phyloP scores from a whole-genome alignment of 352 stramenopile species.

The Globisporangium megalacanthum region DNA sequence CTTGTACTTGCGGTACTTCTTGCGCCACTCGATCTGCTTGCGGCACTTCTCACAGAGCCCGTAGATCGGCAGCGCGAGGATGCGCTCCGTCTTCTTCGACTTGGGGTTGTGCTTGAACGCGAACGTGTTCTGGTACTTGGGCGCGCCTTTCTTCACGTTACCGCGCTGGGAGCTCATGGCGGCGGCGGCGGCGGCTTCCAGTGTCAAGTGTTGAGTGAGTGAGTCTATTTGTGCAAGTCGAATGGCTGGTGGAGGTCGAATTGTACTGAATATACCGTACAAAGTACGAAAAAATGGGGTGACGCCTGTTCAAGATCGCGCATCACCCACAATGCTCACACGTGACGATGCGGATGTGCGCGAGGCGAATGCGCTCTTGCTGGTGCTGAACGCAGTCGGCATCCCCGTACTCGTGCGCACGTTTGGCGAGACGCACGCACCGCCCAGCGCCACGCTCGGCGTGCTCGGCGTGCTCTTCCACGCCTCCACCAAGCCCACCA shows the following conservation, averaged over 20 bases:
- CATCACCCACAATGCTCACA: conserved; percentile 4
- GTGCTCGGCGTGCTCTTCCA: conserved; percentile 48
- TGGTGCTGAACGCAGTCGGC: conserved; percentile 41
- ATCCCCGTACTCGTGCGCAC: conserved; percentile 44
- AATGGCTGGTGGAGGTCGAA: background rate
- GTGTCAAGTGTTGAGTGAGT: too few relatives aligned
- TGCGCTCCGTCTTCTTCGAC: conserved; percentile 96
- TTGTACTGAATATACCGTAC: background rate
- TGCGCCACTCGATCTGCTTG: conserved; percentile 98
- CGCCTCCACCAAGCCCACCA: conserved; percentile 19
- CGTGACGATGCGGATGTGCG: conserved; percentile 6
- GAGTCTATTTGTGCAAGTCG: background rate
- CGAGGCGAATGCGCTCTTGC: conserved; percentile 28
- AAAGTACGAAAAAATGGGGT: background rate
- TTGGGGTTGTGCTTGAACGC: conserved; percentile 98
- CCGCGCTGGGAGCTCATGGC: conserved; percentile 83
- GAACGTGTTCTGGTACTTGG: conserved; percentile 97
- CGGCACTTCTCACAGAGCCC: conserved; percentile 92
- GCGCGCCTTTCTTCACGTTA: conserved; percentile 84
- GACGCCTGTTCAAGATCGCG: background rate
- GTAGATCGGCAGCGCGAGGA: conserved; percentile 87
- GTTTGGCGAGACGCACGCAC: conserved; percentile 34
- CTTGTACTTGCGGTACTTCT: conserved; percentile 99
- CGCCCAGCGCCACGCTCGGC: conserved; percentile 39
- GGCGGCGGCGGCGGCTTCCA: background rate